A percentile compares a stretch with the other conserved stretches of the same genome.
phyloP scores from a whole-genome alignment of 257 asterid species.

The Petunia secreta region DNA sequence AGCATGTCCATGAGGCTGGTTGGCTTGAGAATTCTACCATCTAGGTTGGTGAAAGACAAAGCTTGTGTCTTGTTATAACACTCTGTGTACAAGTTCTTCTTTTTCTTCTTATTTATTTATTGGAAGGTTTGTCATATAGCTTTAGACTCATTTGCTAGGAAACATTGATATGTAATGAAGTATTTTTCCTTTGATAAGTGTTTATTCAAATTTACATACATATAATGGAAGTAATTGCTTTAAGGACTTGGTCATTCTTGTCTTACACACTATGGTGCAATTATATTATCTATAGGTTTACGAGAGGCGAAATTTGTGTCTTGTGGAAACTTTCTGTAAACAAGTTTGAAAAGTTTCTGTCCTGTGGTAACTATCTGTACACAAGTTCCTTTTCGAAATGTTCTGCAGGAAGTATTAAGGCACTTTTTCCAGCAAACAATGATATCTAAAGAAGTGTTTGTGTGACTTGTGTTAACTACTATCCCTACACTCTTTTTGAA shows the following conservation, averaged over 20 bases:
- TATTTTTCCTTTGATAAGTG: background rate
- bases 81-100: background rate
- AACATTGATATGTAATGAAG: conserved; percentile 12
- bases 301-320: too few relatives aligned
- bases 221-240: background rate
- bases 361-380: background rate
- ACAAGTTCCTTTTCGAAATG: background rate
- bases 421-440: background rate
- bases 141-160: conserved; percentile 13
- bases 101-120: too few relatives aligned
- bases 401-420: background rate
- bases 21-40: background rate
- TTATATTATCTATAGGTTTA: too few relatives aligned
- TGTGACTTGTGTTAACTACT: background rate
- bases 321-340: background rate
- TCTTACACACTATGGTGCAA: background rate
- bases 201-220: background rate
- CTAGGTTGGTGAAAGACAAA: background rate
- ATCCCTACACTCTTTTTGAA: background rate
- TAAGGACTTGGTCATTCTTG: background rate
- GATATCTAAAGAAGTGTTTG: background rate
- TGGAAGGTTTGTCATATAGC: conserved; percentile 5
- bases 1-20: background rate
- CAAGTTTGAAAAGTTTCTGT: background rate
- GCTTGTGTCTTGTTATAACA: background rate